Percentiles rank a stretch among this genome's conserved stretches.
Conservation (phyloP, 2,329 filamentous ascomycete genomes). For the Pseudogymnoascus verrucosus region DNA sequence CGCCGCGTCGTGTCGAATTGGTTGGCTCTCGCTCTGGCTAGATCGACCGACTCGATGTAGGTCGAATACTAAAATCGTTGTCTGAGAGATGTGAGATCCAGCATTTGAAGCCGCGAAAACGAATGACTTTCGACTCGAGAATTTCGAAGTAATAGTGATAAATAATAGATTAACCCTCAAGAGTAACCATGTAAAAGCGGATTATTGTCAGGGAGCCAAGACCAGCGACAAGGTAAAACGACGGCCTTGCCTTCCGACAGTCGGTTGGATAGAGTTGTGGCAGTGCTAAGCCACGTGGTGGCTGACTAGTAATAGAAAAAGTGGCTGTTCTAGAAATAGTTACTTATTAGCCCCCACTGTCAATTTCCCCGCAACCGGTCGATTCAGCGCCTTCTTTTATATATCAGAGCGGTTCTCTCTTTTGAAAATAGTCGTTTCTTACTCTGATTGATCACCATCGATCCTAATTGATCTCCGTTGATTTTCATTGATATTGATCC, state of each 20-base stretch:
- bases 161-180: neutral
- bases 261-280: constrained; percentile 1
- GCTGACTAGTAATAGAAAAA: constrained; percentile 1
- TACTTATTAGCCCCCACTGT: neutral
- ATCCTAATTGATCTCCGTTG: neutral
- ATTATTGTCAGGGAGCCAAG: neutral
- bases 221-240: neutral
- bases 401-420: neutral
- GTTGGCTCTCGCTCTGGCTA: constrained; percentile 6
- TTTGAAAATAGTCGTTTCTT: neutral
- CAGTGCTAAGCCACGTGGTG: constrained; percentile 4
- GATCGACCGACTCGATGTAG: constrained; percentile 2
- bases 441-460: neutral
- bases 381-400: neutral
- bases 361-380: neutral
- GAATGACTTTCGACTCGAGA: neutral
- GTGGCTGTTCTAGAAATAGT: constrained; percentile 7
- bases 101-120: neutral
- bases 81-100: neutral
- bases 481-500: neutral
- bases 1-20: constrained; percentile 4
- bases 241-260: neutral
- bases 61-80: neutral
- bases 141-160: neutral
- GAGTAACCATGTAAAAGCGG: neutral